Conservation (phyloP, 2,329 filamentous ascomycete species). For the Fusarium staphyleae region DNA sequence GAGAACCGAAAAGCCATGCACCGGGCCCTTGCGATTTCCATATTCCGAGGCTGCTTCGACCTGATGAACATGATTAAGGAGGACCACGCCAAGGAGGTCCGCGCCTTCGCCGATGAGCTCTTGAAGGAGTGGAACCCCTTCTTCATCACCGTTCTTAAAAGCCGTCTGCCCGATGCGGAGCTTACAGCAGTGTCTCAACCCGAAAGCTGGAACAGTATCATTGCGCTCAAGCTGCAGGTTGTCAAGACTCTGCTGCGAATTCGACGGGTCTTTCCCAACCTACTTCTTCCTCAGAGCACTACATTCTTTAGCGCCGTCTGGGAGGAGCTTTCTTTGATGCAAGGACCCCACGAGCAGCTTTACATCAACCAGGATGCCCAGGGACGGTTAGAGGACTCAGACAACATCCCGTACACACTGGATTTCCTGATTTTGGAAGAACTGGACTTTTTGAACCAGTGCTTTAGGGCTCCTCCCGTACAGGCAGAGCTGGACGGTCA, state of each 20-base stretch:
- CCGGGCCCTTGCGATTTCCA: constrained; percentile 84
- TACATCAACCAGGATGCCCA: constrained; percentile 89
- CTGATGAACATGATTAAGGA: constrained; percentile 97
- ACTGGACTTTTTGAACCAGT: constrained; percentile 91
- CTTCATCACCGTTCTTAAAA: constrained; percentile 81
- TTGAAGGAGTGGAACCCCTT: constrained; percentile 88
- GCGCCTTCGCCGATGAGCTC: constrained; percentile 86
- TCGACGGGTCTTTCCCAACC: constrained; percentile 79
- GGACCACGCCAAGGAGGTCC: constrained; percentile 85
- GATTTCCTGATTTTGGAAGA: constrained; percentile 95
- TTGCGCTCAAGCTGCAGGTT: constrained; percentile 91
- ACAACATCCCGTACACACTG: constrained; percentile 90
- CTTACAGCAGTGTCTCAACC: constrained; percentile 58
- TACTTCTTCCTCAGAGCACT: constrained; percentile 83
- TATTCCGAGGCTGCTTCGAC: constrained; percentile 92
- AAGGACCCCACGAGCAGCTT: constrained; percentile 77
- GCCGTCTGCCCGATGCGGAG: constrained; percentile 71
- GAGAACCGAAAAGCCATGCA: constrained; percentile 76
- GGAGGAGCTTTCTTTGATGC: constrained; percentile 81
- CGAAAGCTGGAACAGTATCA: constrained; percentile 78
- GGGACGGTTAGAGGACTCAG: constrained; percentile 86
- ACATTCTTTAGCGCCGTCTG: constrained; percentile 86
- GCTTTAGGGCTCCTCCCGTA: constrained; percentile 86
- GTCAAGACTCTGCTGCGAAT: constrained; percentile 94
- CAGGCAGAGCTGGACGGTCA: constrained; percentile 87